Conservation (phyloP, 164 flowering plant genomes). For the Chimonanthus praecox region DNA sequence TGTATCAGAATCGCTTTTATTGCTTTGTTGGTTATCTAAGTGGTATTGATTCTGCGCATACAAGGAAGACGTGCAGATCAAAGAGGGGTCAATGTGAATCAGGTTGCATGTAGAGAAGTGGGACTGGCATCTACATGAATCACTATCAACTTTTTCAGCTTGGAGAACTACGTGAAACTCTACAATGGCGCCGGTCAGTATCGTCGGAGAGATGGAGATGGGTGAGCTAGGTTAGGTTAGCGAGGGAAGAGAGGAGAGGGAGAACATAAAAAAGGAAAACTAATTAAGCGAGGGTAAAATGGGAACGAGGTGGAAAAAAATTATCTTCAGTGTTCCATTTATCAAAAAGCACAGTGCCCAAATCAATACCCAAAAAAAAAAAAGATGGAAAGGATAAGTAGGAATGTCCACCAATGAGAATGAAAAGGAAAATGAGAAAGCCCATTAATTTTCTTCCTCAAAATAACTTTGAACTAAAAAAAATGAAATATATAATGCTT, state of each 20-base stretch:
- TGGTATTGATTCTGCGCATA: constrained; percentile 30
- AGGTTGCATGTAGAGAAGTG: constrained; percentile 36
- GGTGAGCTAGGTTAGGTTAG: constrained; percentile 31
- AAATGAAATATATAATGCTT: too few relatives aligned
- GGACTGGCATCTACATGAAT: constrained; percentile 29
- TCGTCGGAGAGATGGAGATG: constrained; percentile 42
- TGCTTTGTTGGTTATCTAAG: constrained; percentile 30
- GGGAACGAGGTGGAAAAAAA: too few relatives aligned
- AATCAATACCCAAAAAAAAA: too few relatives aligned
- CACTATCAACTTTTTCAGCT: constrained; percentile 41
- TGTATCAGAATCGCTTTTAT: constrained; percentile 21
- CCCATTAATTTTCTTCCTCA: too few relatives aligned
- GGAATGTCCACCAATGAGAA: too few relatives aligned
- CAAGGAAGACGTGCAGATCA: constrained; percentile 31
- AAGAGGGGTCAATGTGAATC: constrained; percentile 43
- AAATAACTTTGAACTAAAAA: too few relatives aligned
- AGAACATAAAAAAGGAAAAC: constrained; percentile 19
- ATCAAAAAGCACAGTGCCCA: too few relatives aligned
- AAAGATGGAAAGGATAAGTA: too few relatives aligned
- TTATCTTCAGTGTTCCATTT: too few relatives aligned
- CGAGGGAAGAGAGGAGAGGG: constrained; percentile 53
- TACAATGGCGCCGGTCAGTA: constrained; percentile 39
- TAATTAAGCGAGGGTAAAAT: too few relatives aligned
- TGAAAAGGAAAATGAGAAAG: too few relatives aligned
- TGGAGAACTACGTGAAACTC: constrained; percentile 38